Base-by-base conservation (phyloP, 2,329 filamentous ascomycete genomes). In the Penicillium frequentans region DNA sequence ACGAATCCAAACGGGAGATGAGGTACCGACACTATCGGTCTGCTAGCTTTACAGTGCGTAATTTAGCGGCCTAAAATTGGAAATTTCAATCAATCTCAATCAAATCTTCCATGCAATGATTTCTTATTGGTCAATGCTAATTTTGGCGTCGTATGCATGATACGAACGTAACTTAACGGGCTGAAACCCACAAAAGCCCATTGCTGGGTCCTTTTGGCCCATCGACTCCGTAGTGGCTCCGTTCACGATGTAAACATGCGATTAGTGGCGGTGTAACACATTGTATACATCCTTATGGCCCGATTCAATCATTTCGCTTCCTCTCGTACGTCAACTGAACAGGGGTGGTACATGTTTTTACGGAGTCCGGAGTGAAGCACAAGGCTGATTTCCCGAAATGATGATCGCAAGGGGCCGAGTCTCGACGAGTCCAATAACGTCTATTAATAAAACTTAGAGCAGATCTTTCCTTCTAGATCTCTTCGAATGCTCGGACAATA, bases 401-500 rank as follows among this genome's bases (percentile, higher is more conserved):
- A 33, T 33, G 31, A 33, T 33, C 31, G 31, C 31, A 42, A 23
- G 39, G 39, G 39, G 39, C 19, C 19, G 39, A 13, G 39, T 42
- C 39, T 42, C 39, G 39, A 42, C 39, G n/a, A 13, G 39, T 7
- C 39, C 7, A 39, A 19, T 39, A 19, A 39, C 9, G 23, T 42
- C 39, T 42, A 42, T 42, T 42, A 19, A 42, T 42, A 42, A 42
- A 11, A 19, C 16, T 16, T 8, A 48, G 29, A 49, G 29, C n/a
- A 42, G 39, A 42, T 21, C 45, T 33, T 49, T 26, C 16, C 31
- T 27, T 21, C 26, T 31, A 27, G 26, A 64, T 65, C 33, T 62
- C 61, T 50, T 72, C 70, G 35, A 65, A 70, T n/a, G 66, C 65
- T 47, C 68, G 64, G 35, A 72, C 64, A 42, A 65, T 60, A 55